Conservation (phyloP, 257 asterid species). For the Capsicum rhomboideum region DNA sequence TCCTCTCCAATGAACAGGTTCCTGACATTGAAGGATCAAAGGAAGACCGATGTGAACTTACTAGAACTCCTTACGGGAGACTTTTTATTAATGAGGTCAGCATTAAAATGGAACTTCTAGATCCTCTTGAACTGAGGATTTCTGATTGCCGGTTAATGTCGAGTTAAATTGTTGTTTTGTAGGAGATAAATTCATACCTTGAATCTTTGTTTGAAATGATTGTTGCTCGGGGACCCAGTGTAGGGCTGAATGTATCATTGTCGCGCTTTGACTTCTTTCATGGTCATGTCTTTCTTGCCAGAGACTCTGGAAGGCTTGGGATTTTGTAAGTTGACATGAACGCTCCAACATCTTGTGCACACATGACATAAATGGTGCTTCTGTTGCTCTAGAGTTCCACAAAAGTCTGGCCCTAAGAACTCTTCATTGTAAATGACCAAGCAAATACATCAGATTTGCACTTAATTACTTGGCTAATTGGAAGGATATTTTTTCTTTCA, state of each 20-base stretch:
- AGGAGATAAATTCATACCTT: slow-evolving; percentile 83
- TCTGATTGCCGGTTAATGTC: neutral
- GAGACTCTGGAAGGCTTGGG: slow-evolving; percentile 82
- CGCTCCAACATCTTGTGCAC: neutral
- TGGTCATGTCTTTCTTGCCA: slow-evolving; percentile 77
- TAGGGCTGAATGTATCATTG: slow-evolving; percentile 71
- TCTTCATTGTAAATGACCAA: neutral
- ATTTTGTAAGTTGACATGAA: slow-evolving; percentile 62
- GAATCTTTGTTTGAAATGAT: slow-evolving; percentile 52
- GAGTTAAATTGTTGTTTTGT: slow-evolving; percentile 21
- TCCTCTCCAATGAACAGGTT: slow-evolving; percentile 40
- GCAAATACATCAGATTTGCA: neutral
- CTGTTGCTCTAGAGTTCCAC: neutral
- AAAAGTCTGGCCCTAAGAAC: neutral
- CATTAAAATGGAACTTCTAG: neutral
- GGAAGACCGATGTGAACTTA: slow-evolving; percentile 64
- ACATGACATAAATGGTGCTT: neutral
- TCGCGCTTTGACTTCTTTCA: slow-evolving; percentile 89
- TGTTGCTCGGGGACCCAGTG: slow-evolving; percentile 64
- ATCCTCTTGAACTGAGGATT: neutral
- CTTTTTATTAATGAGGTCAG: slow-evolving; percentile 55
- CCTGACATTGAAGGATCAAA: slow-evolving; percentile 83
- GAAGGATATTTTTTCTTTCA: neutral
- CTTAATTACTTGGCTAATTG: neutral
- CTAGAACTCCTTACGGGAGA: slow-evolving; percentile 72